Evolutionary conservation across 495 filamentous ascomycete species (phyloP).

Genomic region (Aspergillus nanangensis): DNA sequence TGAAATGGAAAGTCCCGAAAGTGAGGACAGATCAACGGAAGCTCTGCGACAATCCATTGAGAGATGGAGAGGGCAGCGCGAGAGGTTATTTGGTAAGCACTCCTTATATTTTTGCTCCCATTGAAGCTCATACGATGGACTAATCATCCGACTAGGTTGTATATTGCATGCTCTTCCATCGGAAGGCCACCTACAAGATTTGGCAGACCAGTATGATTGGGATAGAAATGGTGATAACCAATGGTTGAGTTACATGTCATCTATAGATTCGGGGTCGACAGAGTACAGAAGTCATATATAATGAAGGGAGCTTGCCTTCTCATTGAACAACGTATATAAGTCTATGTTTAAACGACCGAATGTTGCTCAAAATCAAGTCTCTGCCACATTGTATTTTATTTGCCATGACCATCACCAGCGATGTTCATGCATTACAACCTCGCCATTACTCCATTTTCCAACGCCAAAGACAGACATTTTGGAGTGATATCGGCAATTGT

Average conservation of each 20-base stretch:
- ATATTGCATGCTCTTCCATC: not conserved
- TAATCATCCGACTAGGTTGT: not conserved
- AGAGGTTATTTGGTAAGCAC: not conserved
- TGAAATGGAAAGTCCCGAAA: not conserved
- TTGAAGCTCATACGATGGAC: not conserved
- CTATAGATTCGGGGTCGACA: no score
- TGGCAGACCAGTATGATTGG: not conserved
- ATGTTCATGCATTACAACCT: no score
- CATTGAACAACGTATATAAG: no score
- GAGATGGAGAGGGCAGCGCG: not conserved
- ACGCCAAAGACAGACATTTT: not conserved
- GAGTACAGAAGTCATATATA: no score
- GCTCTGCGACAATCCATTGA: not conserved
- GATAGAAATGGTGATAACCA: not conserved
- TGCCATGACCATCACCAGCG: no score
- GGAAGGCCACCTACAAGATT: not conserved
- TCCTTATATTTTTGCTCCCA: no score
- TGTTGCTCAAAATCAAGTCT: no score
- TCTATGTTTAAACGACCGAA: no score
- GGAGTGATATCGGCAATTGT: conserved; percentile 3
- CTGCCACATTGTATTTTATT: no score
- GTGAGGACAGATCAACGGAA: not conserved
- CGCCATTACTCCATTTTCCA: not conserved
- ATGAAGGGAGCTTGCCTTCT: no score
- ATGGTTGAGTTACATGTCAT: no score